Evolutionary conservation across 345 rosid species (phyloP), one percentile per base, ranked within the genome.

Genomic region (Salix exigua): DNA sequence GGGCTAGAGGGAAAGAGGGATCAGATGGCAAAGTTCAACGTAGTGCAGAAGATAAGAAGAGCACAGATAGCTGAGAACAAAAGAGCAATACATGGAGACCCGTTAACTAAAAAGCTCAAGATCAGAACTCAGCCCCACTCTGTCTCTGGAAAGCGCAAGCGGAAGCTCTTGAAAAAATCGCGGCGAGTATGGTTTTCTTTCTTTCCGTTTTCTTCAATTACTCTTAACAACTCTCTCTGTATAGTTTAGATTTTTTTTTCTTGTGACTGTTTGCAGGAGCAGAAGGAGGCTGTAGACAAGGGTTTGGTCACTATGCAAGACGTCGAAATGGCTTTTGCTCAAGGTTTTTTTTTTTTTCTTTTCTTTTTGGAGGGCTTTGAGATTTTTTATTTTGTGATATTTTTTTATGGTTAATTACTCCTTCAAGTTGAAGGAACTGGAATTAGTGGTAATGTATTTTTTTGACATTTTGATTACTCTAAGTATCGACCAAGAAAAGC

Each of bases 1-100:
- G 18, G 55, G 2, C 50, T 3, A 6, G 64, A 31, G 67, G 8
- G 30, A 37, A 21, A 4, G 55, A 70, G 44, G n/a, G 18, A 19
- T 77, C 66, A 80, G 74, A 94, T 94, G 98, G 97, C 97, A 33
- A 91, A 94, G 53, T 94, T 87, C 88, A 94, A 92, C 79, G 96
- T 81, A 60, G 88, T 91, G 77, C 90, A 84, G 88, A 92, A 89
- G 88, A 72, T 50, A 82, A 94, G 86, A 85, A 89, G 94, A 84
- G 96, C 87, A 28, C 80, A 75, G 17, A 86, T 83, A 75, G 87
- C 89, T 7, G 77, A 81, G 44, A 85, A 83, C 73, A 94, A 89
- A 80, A 87, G 98, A 80, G 84, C 83, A 1, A 70, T 76, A 18
- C 93, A 86, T 51, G 98, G 98, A 3, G 94, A 94, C 72, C 91